Evolutionary conservation across 345 rosid genomes (phyloP).

Genomic region (Boechera retrofracta): DNA sequence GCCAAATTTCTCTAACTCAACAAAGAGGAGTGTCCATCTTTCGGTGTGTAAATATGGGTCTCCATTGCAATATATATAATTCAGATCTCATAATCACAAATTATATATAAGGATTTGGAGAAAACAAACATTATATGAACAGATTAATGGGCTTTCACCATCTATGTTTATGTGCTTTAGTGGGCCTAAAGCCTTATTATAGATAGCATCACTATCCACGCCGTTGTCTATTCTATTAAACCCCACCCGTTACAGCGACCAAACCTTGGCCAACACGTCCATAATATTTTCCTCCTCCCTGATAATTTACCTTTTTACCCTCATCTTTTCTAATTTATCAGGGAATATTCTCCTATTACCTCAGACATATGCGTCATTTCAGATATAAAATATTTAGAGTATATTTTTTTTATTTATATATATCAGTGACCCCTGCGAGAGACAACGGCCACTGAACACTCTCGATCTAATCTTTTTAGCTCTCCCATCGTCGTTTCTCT

Average conservation of each 20-base stretch:
- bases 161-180: not conserved
- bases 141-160: not conserved
- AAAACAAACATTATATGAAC: not conserved
- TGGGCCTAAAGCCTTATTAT: slow-evolving; percentile 19
- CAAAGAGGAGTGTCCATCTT: too few relatives aligned
- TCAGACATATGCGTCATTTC: slow-evolving; percentile 25
- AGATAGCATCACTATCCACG: not conserved
- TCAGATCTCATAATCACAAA: too few relatives aligned
- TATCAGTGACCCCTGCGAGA: slow-evolving; percentile 35
- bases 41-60: too few relatives aligned
- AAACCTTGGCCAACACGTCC: slow-evolving; percentile 46
- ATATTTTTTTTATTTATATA: slow-evolving; percentile 21
- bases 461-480: slow-evolving; percentile 35
- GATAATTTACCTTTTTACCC: slow-evolving; percentile 12
- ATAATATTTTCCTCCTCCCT: not conserved
- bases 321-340: not conserved
- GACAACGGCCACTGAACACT: slow-evolving; percentile 42
- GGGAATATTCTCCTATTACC: slow-evolving; percentile 30
- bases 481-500: slow-evolving; percentile 25
- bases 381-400: not conserved
- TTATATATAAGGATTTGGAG: too few relatives aligned
- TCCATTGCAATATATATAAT: too few relatives aligned
- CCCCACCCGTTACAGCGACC: not conserved
- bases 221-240: not conserved
- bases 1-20: too few relatives aligned